phyloP scores from a whole-genome alignment of 2,329 filamentous ascomycete genomes.

The Diaporthe destruens region DNA sequence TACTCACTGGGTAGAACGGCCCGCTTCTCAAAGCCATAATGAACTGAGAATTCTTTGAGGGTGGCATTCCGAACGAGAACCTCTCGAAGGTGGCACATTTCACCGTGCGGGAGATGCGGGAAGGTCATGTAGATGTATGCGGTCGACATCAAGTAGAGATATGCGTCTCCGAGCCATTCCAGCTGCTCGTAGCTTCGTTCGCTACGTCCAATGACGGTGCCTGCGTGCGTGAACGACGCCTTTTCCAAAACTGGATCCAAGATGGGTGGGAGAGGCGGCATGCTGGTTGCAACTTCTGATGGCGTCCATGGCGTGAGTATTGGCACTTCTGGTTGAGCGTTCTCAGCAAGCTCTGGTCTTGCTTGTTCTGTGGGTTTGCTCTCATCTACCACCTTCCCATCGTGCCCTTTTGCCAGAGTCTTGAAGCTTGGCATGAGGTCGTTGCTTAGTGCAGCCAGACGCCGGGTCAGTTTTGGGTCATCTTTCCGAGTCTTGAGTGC shows the following conservation, averaged over 20 bases:
- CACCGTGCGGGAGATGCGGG: slow-evolving; percentile 72
- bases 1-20: slow-evolving; percentile 68
- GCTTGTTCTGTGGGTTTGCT: background rate
- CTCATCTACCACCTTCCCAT: background rate
- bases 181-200: slow-evolving; percentile 80
- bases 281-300: slow-evolving; percentile 59
- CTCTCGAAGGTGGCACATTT: slow-evolving; percentile 82
- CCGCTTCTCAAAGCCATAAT: slow-evolving; percentile 78
- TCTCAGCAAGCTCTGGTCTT: slow-evolving; percentile 40
- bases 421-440: slow-evolving; percentile 38
- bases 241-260: slow-evolving; percentile 69
- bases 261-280: slow-evolving; percentile 73
- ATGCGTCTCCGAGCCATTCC: slow-evolving; percentile 91
- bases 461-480: slow-evolving; percentile 44
- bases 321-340: slow-evolving; percentile 37
- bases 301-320: slow-evolving; percentile 63
- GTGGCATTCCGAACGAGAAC: slow-evolving; percentile 84
- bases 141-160: slow-evolving; percentile 82
- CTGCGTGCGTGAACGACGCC: slow-evolving; percentile 77
- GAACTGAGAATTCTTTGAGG: slow-evolving; percentile 74
- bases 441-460: slow-evolving; percentile 43
- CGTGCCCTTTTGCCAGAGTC: slow-evolving; percentile 26
- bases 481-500: slow-evolving; percentile 45
- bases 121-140: slow-evolving; percentile 82
- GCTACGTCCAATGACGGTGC: slow-evolving; percentile 53